Conservation (phyloP, 305 asterid species). For the Ilex paraguariensis region DNA sequence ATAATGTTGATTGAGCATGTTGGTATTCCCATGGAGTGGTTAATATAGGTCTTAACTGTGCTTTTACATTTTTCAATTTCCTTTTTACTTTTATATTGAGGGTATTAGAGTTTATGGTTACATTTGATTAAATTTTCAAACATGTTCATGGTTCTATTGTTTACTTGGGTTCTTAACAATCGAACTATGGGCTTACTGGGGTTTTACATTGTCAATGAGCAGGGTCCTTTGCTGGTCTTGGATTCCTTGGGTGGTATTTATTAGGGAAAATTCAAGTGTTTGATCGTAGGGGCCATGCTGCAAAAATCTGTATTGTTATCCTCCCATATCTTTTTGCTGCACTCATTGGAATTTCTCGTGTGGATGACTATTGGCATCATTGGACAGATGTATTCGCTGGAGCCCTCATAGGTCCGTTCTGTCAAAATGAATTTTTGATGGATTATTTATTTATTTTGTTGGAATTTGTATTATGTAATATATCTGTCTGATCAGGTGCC, state of each 20-base stretch:
- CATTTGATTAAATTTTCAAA: constrained; percentile 3
- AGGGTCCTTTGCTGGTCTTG: constrained; percentile 63
- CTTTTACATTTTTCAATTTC: no score
- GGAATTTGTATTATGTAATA: no score
- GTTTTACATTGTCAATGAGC: constrained; percentile 1
- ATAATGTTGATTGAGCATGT: background rate
- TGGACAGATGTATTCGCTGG: constrained; percentile 59
- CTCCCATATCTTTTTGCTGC: constrained; percentile 42
- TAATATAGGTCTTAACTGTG: no score
- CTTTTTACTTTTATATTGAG: no score
- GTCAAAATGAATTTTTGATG: background rate
- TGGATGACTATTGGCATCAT: constrained; percentile 75
- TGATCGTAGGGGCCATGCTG: constrained; percentile 48
- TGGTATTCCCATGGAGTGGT: no score
- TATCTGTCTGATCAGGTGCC: no score
- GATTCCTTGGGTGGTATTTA: constrained; percentile 42
- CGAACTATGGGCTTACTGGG: background rate
- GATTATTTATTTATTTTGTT: no score
- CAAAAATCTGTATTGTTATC: constrained; percentile 43
- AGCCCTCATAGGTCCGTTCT: constrained; percentile 21
- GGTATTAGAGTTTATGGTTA: background rate
- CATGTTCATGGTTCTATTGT: background rate
- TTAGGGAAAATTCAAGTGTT: constrained; percentile 46
- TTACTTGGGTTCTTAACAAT: background rate
- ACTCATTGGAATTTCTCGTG: constrained; percentile 49